Conservation (phyloP, 2,329 filamentous ascomycete genomes). For the Dactylella cylindrospora region DNA sequence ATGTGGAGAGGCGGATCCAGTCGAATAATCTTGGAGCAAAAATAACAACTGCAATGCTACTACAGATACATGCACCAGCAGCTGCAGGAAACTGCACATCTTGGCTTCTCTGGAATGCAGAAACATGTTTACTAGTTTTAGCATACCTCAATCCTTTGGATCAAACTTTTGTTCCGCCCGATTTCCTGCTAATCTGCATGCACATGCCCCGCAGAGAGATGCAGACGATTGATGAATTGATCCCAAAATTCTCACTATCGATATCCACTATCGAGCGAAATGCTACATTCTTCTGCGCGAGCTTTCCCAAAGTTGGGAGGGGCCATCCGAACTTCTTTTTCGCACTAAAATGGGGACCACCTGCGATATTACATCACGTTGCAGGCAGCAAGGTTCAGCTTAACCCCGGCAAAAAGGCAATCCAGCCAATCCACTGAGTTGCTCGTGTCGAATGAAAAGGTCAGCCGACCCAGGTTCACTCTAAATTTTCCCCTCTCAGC, state of each 20-base stretch:
- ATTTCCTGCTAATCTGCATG: too few species aligned
- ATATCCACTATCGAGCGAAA: background rate
- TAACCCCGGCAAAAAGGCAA: slow-evolving; percentile 20
- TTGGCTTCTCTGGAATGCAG: too few species aligned
- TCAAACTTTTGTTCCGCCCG: too few species aligned
- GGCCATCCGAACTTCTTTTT: slow-evolving; percentile 16
- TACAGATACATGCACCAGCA: too few species aligned
- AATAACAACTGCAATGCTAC: too few species aligned
- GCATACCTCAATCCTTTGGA: too few species aligned
- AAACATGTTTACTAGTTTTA: too few species aligned
- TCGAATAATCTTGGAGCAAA: too few species aligned
- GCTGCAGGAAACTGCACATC: too few species aligned
- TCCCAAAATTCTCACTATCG: background rate
- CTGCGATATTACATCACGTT: slow-evolving; percentile 43
- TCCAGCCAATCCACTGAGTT: slow-evolving; percentile 34
- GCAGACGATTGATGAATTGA: too few species aligned
- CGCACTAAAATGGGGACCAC: slow-evolving; percentile 7
- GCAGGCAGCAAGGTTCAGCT: slow-evolving; percentile 33
- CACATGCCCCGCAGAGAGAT: slow-evolving; percentile 6
- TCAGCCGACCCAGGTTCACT: slow-evolving; percentile 39
- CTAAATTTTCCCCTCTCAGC: too few species aligned
- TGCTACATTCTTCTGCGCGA: slow-evolving; percentile 17
- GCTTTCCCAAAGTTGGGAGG: slow-evolving; percentile 6
- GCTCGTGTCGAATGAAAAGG: slow-evolving; percentile 23
- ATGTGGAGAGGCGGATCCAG: too few species aligned